Percentiles rank a stretch among this genome's conserved stretches.
Evolutionary conservation across 768 basidiomycete species (phyloP).

Genomic region (Boletus rufocinnamomeus): DNA sequence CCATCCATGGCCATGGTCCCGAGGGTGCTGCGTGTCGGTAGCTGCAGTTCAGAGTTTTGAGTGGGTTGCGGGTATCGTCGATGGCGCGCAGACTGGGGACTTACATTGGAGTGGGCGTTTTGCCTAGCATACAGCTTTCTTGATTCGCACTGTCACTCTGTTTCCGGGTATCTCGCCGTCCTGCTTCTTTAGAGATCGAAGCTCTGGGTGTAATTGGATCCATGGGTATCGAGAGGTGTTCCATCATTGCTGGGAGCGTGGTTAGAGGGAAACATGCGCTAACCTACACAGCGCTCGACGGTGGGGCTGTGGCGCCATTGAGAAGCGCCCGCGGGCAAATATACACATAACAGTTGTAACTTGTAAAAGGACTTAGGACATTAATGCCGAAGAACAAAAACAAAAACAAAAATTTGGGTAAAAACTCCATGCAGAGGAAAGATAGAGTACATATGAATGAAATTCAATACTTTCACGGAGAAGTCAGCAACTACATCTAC

Average conservation of each 20-base stretch:
- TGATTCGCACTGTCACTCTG: background rate
- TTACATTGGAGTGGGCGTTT: constrained; percentile 28
- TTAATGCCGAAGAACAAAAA: background rate
- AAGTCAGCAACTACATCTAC: background rate
- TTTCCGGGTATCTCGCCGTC: background rate
- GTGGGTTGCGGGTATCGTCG: background rate
- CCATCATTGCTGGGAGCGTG: constrained; percentile 12
- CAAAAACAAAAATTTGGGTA: background rate
- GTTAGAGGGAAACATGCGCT: constrained; percentile 3
- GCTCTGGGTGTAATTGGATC: background rate
- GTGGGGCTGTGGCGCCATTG: background rate
- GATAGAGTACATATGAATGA: background rate
- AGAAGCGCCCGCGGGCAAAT: constrained; percentile 15
- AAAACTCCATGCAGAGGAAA: too few relatives aligned
- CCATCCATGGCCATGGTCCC: constrained; percentile 47
- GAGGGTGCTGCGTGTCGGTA: constrained; percentile 42
- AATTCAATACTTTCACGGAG: background rate
- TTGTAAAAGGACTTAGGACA: too few relatives aligned
- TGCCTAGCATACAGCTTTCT: constrained; percentile 6
- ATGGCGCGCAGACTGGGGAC: background rate
- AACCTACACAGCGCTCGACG: background rate
- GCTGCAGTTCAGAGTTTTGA: constrained; percentile 14
- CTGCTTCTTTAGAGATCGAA: background rate
- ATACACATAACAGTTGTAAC: too few relatives aligned
- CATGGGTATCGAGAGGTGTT: constrained; percentile 26